Evolutionary conservation across 73 alveolate genomes (phyloP), one percentile per base, ranked within the genome.

Genomic region (Strombidium stylifer): DNA sequence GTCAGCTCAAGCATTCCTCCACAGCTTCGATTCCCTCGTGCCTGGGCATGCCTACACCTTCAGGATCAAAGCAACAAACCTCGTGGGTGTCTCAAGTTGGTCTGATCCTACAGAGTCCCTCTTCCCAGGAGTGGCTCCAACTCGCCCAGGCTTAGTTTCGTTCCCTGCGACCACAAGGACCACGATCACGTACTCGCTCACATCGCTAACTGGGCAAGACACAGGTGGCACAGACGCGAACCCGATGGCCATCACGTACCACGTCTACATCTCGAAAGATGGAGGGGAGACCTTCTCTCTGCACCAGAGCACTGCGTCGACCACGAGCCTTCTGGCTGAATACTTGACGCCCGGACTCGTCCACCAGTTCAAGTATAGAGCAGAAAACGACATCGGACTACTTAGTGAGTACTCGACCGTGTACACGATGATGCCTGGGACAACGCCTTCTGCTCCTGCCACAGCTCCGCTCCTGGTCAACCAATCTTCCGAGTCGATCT

Each of bases 151-250:
- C 15, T 36, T 65, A 0, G 35, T 78, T 5, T 67, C 84, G 6
- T 78, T 78, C 52, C 19, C 57, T 10, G 32, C 61, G 14, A 19
- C 79, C 14, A 78, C 90, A 18, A 39, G 90, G 25, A 78, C 66
- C 44, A 26, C 83, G 10, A 30, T 78, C 15, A 47, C 42, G 4
- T 8, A 54, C 27, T 5, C 52, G 2, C 68, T 72, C 73, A 1
- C 37, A 8, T 14, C 44, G 0, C 55, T 78, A 5, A 12, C 57
- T 31, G 82, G 78, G 2, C 73, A 53, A 39, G 90, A 78, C 45
- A 78, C 90, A 26, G 90, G 90, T 0, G 90, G 90, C 18, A 68
- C 90, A 10, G 24, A 58, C 4, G 34, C 73, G 3, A 1, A 44
- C 3, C 83, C 82, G 3, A 67, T 78, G 3, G 12, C 90, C 12